These are phyloP conservation scores for Bryoglossum gracile DNA, from an alignment of 495 filamentous ascomycete species.

Conservation along the genomic window DNA sequence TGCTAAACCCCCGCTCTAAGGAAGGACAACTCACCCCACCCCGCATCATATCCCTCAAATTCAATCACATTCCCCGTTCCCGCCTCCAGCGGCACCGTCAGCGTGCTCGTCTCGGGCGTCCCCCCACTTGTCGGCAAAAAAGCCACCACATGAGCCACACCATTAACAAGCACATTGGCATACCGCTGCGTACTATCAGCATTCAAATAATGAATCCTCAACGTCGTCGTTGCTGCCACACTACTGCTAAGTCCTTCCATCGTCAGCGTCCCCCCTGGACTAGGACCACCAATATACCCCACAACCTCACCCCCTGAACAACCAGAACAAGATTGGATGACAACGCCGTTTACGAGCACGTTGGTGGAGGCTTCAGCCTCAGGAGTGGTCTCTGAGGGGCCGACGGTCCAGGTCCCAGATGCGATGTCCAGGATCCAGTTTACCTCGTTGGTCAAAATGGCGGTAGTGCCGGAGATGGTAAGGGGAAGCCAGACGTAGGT, in stretches of 20 bases:
- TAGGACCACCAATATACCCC: slow-evolving; percentile 50
- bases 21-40: slow-evolving; percentile 32
- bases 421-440: slow-evolving; percentile 45
- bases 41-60: slow-evolving; percentile 39
- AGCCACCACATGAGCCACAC: slow-evolving; percentile 40
- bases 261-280: slow-evolving; percentile 34
- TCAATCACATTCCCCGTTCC: slow-evolving; percentile 34
- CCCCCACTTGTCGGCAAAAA: slow-evolving; percentile 39
- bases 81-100: slow-evolving; percentile 35
- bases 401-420: slow-evolving; percentile 31
- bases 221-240: slow-evolving; percentile 40
- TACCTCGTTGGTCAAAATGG: slow-evolving; percentile 35
- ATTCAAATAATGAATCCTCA: slow-evolving; percentile 47
- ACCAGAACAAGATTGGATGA: slow-evolving; percentile 29
- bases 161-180: slow-evolving; percentile 51
- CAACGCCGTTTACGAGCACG: slow-evolving; percentile 18
- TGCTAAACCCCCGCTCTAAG: not conserved
- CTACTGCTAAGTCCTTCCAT: slow-evolving; percentile 39
- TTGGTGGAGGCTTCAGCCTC: slow-evolving; percentile 38
- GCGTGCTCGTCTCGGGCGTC: slow-evolving; percentile 27
- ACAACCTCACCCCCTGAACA: slow-evolving; percentile 41
- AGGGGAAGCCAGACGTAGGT: slow-evolving; percentile 65
- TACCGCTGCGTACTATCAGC: slow-evolving; percentile 43
- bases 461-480: slow-evolving; percentile 46
- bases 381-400: slow-evolving; percentile 41